Base-by-base conservation (phyloP, 2,329 filamentous ascomycete species). In the Fusarium sp. region DNA sequence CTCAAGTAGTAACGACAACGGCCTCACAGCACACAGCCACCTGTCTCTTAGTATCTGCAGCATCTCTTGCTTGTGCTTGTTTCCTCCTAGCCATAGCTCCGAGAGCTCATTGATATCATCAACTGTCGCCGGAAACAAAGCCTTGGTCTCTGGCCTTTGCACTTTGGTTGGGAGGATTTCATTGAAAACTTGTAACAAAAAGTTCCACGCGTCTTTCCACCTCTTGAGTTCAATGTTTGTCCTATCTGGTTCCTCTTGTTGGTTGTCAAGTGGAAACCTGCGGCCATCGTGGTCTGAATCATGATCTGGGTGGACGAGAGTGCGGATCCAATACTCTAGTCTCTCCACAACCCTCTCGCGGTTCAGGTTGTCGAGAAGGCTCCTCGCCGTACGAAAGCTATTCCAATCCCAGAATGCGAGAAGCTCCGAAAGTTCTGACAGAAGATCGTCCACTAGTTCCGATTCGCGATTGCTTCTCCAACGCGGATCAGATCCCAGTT, bases 401-500 rank as follows among this genome's bases (percentile, higher is more conserved):
- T 36, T 18, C 3, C 1, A 4, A n/a, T 20, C 18, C 59, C 59
- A 63, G 14, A 54, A 62, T 17, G 7, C 10, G 15, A 54, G 31
- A 22, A 63, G 57, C 10, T 34, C 40, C 10, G 26, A 18, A n/a
- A 55, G 24, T 11, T 63, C 57, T 42, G 13, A 34, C 13, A 63
- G 2, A 1, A 63, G 18, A 10, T 62, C 6, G 6, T 63, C 40
- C 13, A 63, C 46, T 8, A 62, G 13, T 15, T 28, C 13, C 4
- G 57, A 63, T 40, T 63, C 40, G 6, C 26, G 36, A 24, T 46
- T 63, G 5, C 6, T 48, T 15, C 17, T 36, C 59, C 59, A 63
- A 15, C 36, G 6, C 40, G 22, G 48, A 36, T 61, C 51, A n/a
- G 51, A 26, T 5, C 46, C 59, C 2, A 63, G 10, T 33, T 63